phyloP scores from a whole-genome alignment of 257 asterid genomes.

The Eucommia ulmoides region DNA sequence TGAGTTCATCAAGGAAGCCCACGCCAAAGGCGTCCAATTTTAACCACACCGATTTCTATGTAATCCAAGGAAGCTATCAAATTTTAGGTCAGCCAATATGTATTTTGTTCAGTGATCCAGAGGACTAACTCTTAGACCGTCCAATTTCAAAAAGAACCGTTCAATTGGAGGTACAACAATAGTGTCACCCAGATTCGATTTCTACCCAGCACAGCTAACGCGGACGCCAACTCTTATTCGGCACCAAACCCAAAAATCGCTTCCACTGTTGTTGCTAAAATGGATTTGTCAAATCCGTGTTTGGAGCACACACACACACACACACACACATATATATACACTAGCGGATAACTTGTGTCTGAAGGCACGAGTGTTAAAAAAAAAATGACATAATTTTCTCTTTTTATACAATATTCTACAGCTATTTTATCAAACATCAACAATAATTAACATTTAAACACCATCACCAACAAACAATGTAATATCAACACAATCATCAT shows the following conservation, averaged over 20 bases:
- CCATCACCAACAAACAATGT: too few relatives aligned
- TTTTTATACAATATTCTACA: too few relatives aligned
- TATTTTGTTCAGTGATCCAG: constrained; percentile 83
- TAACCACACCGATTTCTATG: constrained; percentile 39
- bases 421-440: too few relatives aligned
- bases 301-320: too few relatives aligned
- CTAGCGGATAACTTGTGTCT: too few relatives aligned
- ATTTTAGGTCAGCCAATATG: constrained; percentile 56
- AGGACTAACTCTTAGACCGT: constrained; percentile 87
- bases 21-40: constrained; percentile 47
- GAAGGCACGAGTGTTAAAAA: too few relatives aligned
- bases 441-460: too few relatives aligned
- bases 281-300: too few relatives aligned
- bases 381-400: too few relatives aligned
- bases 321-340: too few relatives aligned
- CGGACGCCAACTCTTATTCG: constrained; percentile 44
- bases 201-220: constrained; percentile 36
- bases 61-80: constrained; percentile 59
- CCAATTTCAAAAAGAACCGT: constrained; percentile 75
- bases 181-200: constrained; percentile 68
- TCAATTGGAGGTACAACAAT: constrained; percentile 36
- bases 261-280: too few relatives aligned
- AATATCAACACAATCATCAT: too few relatives aligned
- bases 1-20: constrained; percentile 43
- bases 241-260: constrained; percentile 92